Conservation (phyloP, 2,329 filamentous ascomycete species). For the Cladophialophora immunda region DNA sequence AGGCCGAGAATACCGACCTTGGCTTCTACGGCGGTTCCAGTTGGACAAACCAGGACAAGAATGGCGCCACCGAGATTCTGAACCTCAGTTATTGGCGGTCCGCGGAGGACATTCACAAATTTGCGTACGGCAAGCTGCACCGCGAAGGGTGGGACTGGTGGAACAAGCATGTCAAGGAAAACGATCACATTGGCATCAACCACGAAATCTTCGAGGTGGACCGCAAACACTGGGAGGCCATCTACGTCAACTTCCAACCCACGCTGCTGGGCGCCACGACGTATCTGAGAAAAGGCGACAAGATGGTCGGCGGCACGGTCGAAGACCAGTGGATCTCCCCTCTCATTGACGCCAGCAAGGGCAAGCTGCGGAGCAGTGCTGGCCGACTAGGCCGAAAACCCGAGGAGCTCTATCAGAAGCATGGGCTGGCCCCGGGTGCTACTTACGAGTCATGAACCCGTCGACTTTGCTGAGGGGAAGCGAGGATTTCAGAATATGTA, state of each 20-base stretch:
- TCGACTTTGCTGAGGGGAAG: not conserved
- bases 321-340: constrained; percentile 38
- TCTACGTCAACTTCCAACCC: constrained; percentile 53
- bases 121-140: constrained; percentile 53
- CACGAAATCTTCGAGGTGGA: constrained; percentile 57
- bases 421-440: constrained; percentile 21
- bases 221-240: constrained; percentile 52
- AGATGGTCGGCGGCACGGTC: constrained; percentile 37
- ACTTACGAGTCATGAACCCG: constrained; percentile 14
- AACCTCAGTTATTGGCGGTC: constrained; percentile 53
- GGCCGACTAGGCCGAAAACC: constrained; percentile 36
- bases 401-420: constrained; percentile 30
- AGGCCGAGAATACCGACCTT: constrained; percentile 39
- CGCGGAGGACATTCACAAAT: constrained; percentile 54
- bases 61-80: constrained; percentile 48
- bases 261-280: constrained; percentile 45
- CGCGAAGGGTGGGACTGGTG: constrained; percentile 56
- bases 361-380: constrained; percentile 38
- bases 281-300: constrained; percentile 37
- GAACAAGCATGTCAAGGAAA: constrained; percentile 47
- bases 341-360: constrained; percentile 38
- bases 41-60: constrained; percentile 46
- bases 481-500: not conserved
- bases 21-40: constrained; percentile 47
- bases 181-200: constrained; percentile 54